Conservation (phyloP, 257 asterid species). For the Perilla frutescens region DNA sequence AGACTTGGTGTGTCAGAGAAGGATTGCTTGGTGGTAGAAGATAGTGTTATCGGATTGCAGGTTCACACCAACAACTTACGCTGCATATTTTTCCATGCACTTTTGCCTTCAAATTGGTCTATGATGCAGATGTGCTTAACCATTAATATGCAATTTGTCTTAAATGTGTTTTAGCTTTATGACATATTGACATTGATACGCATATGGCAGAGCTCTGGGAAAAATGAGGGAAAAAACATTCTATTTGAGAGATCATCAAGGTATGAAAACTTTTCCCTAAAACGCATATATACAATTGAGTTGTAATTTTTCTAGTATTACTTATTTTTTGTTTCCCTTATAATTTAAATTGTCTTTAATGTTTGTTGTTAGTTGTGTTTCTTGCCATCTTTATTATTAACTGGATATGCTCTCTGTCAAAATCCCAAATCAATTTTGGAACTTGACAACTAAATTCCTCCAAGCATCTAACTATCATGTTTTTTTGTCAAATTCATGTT, state of each 20-base stretch:
- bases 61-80: conserved; percentile 42
- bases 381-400: neutral
- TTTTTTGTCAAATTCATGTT: neutral
- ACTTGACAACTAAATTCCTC: neutral
- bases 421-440: conserved; percentile 26
- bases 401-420: neutral
- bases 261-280: too few relatives aligned
- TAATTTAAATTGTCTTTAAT: conserved; percentile 13
- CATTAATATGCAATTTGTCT: too few relatives aligned
- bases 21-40: conserved; percentile 93
- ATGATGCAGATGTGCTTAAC: too few relatives aligned
- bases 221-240: too few relatives aligned
- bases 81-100: neutral
- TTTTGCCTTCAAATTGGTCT: neutral
- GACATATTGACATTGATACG: too few relatives aligned
- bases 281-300: neutral
- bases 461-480: neutral
- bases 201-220: too few relatives aligned
- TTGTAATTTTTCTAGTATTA: neutral
- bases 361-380: conserved; percentile 8
- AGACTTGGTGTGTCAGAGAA: conserved; percentile 65
- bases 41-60: conserved; percentile 96
- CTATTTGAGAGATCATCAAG: too few relatives aligned
- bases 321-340: neutral
- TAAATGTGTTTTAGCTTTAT: too few relatives aligned